These are phyloP conservation scores for Bacterosira constricta DNA, from an alignment of 108 stramenopile species.

Conservation along the genomic window DNA sequence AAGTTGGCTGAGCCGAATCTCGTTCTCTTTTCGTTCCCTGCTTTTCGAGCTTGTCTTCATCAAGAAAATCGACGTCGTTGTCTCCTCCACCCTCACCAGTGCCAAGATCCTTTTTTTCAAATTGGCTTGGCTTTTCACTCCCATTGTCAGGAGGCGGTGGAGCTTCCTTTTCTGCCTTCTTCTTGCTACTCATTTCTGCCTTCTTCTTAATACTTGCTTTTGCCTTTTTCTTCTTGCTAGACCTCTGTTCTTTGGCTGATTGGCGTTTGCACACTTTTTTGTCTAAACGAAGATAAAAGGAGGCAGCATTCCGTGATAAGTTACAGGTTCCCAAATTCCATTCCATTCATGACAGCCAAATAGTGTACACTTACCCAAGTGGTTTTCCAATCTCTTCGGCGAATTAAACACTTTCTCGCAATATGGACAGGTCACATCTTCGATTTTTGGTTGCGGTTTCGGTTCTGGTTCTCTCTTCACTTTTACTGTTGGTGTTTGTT, in stretches of 20 bases:
- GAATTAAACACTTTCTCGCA: neutral
- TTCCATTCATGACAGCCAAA: neutral
- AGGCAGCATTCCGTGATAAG: too few relatives aligned
- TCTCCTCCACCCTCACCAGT: neutral
- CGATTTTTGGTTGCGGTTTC: neutral
- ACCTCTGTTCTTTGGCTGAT: neutral
- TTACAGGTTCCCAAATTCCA: neutral
- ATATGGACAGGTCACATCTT: neutral
- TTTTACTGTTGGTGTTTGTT: neutral
- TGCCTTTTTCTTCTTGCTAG: neutral
- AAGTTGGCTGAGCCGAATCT: neutral
- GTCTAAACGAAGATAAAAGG: neutral
- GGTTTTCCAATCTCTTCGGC: neutral
- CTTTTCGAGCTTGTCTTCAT: neutral
- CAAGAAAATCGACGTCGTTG: neutral
- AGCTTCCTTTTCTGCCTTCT: neutral
- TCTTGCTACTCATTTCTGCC: neutral
- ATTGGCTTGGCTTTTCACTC: neutral
- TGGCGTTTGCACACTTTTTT: slow-evolving; percentile 1
- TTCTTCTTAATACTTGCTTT: neutral
- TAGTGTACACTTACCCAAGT: neutral
- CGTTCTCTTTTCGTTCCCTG: neutral
- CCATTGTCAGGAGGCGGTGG: too few relatives aligned
- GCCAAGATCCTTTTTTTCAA: neutral
- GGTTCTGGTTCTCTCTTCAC: neutral